Evolutionary conservation across 805 yeast species (phyloP), one percentile per base, ranked within the genome.

Genomic region (Yarrowia keelungensis): DNA sequence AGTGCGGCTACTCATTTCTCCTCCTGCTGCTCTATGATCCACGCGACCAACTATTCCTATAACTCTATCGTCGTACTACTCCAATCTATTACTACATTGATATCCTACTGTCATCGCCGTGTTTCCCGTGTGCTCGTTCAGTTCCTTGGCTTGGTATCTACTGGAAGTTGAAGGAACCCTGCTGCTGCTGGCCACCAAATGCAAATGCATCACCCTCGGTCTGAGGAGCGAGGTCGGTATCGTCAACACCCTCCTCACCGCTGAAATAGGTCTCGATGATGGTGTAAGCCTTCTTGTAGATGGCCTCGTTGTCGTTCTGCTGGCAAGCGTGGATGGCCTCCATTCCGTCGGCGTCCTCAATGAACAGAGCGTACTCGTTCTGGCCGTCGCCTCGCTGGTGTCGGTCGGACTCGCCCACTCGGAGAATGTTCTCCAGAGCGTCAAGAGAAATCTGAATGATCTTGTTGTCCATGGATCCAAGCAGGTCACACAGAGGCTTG

Each of bases 321-420:
- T 95, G 99, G 78, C 97, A 90, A 71, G 91, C 92, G 79, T 90
- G 89, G 75, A 95, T 94, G 82, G 91, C 93, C 79, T 95, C 98
- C 87, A 92, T 89, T 71, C 99, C 99, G 75, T 98, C 98, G 53
- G 98, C 98, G 79, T 94, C 98, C 82, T 95, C 99, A 76, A 95
- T 90, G 81, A 81, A 92, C 71, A 92, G 85, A 36, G 98, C 97
- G 77, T 93, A 89, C 78, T 90, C 91, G 80, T 95, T 95, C 75
- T 87, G 84, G 62, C 84, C 79, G 16, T 88, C 78, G 69, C 89
- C 90, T 70, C 86, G 83, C 68, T 88, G 83, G 76, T 92, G 97
- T 80, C 87, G 91, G 76, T 92, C 97, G 79, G 88, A 81, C 79
- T 95, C 98, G 74, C 99, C 99, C 82, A 92, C 91, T 81, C 91